Percentiles rank a stretch among this genome's conserved stretches.
These are phyloP conservation scores for Dissophora ornata DNA, from an alignment of 192 early-diverging fungal species.

Conservation along the genomic window DNA sequence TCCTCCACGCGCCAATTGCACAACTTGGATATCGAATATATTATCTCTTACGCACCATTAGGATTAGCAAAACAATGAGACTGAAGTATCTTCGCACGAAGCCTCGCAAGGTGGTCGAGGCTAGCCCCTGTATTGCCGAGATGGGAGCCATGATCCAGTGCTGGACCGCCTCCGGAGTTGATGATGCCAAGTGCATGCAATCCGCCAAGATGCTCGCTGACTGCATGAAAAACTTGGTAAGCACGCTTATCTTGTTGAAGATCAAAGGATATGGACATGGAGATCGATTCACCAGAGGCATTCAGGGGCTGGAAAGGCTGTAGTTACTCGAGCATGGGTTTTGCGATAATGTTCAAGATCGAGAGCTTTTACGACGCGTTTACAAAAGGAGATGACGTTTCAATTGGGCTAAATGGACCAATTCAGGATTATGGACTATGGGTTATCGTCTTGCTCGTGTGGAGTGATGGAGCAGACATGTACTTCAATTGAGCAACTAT, in stretches of 20 bases:
- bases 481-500: no score
- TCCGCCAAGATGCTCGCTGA: conserved; percentile 62
- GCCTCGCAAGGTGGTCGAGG: conserved; percentile 65
- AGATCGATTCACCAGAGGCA: not conserved
- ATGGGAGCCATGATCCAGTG: conserved; percentile 71
- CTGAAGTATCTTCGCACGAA: conserved; percentile 70
- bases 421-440: no score
- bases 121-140: conserved; percentile 67
- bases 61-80: conserved; percentile 56
- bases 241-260: conserved; percentile 17
- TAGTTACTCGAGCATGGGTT: no score
- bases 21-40: no score
- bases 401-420: no score
- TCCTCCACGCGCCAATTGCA: no score
- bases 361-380: no score
- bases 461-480: no score
- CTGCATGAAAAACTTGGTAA: conserved; percentile 69
- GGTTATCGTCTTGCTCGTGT: no score
- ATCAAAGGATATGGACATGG: not conserved
- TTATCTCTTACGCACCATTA: not conserved
- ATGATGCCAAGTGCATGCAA: conserved; percentile 63
- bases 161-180: conserved; percentile 65
- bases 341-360: no score
- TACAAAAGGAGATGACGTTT: no score
- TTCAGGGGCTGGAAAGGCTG: not conserved